Conservation (phyloP, 2,329 filamentous ascomycete genomes). For the Calonectria honghensis region DNA sequence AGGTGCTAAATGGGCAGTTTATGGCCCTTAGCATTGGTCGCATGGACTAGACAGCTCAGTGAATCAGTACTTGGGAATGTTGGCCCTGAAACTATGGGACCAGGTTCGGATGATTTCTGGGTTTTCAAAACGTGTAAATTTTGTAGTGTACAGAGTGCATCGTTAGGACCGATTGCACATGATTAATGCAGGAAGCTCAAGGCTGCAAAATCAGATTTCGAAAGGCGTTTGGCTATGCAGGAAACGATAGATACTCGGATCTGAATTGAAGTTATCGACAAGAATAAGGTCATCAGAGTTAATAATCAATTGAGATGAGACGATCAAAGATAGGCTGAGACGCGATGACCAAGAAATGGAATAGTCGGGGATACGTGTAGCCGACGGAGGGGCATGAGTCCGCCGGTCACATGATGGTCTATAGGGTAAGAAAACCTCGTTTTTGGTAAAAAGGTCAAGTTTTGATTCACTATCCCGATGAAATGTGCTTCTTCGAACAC, state of each 20-base stretch:
- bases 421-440: no score
- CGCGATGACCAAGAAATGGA: no score
- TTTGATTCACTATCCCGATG: no score
- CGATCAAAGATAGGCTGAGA: not conserved
- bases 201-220: not conserved
- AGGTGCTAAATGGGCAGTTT: conserved; percentile 8
- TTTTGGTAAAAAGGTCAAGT: no score
- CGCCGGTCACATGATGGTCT: no score
- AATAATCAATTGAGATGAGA: not conserved
- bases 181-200: not conserved
- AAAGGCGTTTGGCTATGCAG: not conserved
- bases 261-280: not conserved
- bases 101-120: not conserved
- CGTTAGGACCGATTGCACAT: not conserved
- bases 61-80: not conserved
- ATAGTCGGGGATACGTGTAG: no score
- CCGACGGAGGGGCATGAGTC: no score
- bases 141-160: not conserved
- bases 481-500: no score
- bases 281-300: no score
- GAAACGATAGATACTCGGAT: not conserved
- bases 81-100: no score
- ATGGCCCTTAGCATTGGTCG: not conserved
- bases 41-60: not conserved
- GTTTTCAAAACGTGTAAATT: not conserved